Percentiles rank a stretch among this genome's conserved stretches.
Conservation (phyloP, 306 rosid species). For the Rosa persica region DNA sequence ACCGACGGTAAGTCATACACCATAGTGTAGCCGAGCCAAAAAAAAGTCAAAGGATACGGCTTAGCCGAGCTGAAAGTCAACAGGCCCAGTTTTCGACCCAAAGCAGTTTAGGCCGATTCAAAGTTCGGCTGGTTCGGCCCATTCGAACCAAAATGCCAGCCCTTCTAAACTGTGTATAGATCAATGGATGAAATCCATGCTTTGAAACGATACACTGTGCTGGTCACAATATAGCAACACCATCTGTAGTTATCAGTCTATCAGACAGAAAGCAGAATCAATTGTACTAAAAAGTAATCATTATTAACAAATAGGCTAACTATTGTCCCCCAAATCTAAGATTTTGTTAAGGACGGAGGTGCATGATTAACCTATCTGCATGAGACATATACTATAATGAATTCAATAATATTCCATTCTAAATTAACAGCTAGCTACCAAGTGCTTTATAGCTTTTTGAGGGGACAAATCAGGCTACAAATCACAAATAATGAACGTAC, state of each 20-base stretch:
- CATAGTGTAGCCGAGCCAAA: too few relatives aligned
- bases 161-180: not conserved
- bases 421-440: not conserved
- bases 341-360: not conserved
- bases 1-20: too few relatives aligned
- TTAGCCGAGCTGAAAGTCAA: too few relatives aligned
- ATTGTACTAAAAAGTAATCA: not conserved
- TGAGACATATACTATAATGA: not conserved
- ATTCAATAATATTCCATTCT: not conserved
- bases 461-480: slow-evolving; percentile 8
- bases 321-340: not conserved
- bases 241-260: not conserved
- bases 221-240: not conserved
- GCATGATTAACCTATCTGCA: not conserved
- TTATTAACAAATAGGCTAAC: not conserved
- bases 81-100: too few relatives aligned
- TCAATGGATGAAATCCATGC: not conserved
- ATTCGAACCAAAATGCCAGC: too few relatives aligned
- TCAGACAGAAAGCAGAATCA: not conserved
- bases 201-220: not conserved
- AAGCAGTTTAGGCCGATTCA: too few relatives aligned
- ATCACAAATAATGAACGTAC: not conserved
- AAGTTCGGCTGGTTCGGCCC: too few relatives aligned
- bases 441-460: not conserved
- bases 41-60: too few relatives aligned